Evolutionary conservation across 2,329 filamentous ascomycete genomes (phyloP), one percentile per base, ranked within the genome.

Genomic region (Aspergillus novofumigatus): DNA sequence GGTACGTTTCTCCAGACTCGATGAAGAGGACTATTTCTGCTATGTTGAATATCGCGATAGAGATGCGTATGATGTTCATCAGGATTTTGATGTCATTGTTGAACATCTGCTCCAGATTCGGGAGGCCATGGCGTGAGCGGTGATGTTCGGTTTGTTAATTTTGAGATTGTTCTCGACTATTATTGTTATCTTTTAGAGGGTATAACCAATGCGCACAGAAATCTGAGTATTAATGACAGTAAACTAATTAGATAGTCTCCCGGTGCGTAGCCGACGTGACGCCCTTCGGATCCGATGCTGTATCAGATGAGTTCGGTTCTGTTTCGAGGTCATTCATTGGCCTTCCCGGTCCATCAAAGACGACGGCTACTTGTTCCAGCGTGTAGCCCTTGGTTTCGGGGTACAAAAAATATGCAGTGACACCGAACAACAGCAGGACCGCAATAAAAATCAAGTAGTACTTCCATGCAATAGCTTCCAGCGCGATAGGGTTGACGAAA

Each of bases 351-450:
- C 57, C 57, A 26, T 64, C 87, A 25, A 67, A 68, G 29, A 66
- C 53, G 4, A 63, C 41, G 14, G 63, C 64, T 26, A 68, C 65
- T 23, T 67, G 59, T 53, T 69, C 66, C 9, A 82, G 71, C 0
- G 75, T 76, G 4, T 80, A 64, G 0, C 77, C 69, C 60, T 81
- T 82, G 0, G 81, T 84, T 65, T 84, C 81, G 0, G 81, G 80
- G 1, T 82, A 80, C 21, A 73, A 71, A 64, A 78, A 78, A 70
- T 72, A 82, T 47, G 82, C 76, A 4, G 45, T 55, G 10, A 53
- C 14, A 7, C 35, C 11, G 14, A 52, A 61, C 79, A 81, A 0
- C 57, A 70, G 61, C 21, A 66, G 61, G 7, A 66, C 38, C n/a
- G 44, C 55, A 20, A 65, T 54, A 47, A 59, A 69, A 2, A 64